These are phyloP conservation scores for Ilex aquifolium DNA, from an alignment of 257 asterid genomes.

Conservation along the genomic window DNA sequence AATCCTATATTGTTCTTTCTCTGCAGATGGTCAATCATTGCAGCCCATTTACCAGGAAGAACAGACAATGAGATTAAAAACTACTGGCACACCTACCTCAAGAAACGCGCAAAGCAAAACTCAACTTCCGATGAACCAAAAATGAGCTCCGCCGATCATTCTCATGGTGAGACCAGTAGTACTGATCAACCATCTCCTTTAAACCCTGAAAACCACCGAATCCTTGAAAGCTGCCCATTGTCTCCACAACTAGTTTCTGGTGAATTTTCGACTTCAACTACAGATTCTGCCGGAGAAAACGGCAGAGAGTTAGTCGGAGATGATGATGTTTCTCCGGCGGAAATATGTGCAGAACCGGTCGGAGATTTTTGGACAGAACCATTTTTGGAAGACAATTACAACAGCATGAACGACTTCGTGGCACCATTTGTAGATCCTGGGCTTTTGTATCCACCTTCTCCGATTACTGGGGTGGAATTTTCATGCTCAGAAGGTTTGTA, in stretches of 20 bases:
- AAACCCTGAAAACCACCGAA: neutral
- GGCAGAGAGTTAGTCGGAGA: too few species aligned
- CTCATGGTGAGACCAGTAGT: neutral
- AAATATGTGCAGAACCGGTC: too few species aligned
- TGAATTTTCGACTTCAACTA: too few species aligned
- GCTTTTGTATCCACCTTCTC: slow-evolving; percentile 24
- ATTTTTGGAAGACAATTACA: neutral
- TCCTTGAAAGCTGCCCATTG: too few species aligned
- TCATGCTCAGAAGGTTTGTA: slow-evolving; percentile 8
- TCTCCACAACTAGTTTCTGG: too few species aligned
- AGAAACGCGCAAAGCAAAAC: neutral
- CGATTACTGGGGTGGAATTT: slow-evolving; percentile 15
- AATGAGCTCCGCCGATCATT: neutral
- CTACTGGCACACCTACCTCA: neutral
- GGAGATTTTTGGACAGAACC: neutral
- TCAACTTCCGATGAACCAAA: neutral
- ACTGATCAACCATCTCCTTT: neutral
- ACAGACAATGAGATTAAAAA: neutral
- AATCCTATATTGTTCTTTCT: too few species aligned
- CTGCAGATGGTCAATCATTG: slow-evolving; percentile 11
- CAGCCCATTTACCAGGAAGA: neutral
- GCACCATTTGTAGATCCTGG: slow-evolving; percentile 5
- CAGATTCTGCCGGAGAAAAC: too few species aligned
- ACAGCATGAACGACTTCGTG: neutral
- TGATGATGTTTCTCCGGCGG: too few species aligned